Evolutionary conservation across 768 basidiomycete species (phyloP).

Genomic region (Gelatoporia subvermispora): DNA sequence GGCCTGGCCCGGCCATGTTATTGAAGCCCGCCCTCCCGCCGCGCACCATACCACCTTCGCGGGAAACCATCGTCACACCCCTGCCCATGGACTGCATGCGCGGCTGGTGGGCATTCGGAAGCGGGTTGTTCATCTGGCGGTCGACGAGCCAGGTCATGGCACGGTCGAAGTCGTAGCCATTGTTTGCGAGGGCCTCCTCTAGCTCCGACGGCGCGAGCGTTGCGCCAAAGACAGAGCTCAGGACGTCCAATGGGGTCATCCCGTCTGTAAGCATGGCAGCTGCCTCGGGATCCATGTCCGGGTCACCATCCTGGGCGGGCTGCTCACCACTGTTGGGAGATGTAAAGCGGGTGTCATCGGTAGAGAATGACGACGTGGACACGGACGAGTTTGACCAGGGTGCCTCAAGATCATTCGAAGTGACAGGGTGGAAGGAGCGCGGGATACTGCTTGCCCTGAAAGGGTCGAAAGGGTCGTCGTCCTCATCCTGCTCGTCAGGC

Average conservation of each 20-base stretch:
- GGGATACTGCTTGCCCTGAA: conserved; percentile 50
- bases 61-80: conserved; percentile 61
- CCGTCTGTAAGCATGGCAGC: conserved; percentile 72
- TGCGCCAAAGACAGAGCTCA: conserved; percentile 89
- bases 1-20: conserved; percentile 11
- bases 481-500: conserved; percentile 58
- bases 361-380: conserved; percentile 45
- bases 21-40: conserved; percentile 39
- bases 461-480: conserved; percentile 85
- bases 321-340: conserved; percentile 6
- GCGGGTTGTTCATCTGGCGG: conserved; percentile 37
- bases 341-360: conserved; percentile 38
- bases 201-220: conserved; percentile 86
- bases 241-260: conserved; percentile 97
- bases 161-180: conserved; percentile 92
- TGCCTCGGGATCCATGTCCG: conserved; percentile 44
- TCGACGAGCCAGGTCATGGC: conserved; percentile 95
- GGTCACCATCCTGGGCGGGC: conserved; percentile 10
- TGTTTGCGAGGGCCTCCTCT: conserved; percentile 84
- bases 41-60: conserved; percentile 42
- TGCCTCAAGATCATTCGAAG: conserved; percentile 53
- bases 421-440: conserved; percentile 58
- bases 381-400: conserved; percentile 50
- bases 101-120: conserved; percentile 23
- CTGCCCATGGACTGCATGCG: conserved; percentile 61